phyloP scores from a whole-genome alignment of 345 rosid genomes.

The Eucalyptus decipiens region DNA sequence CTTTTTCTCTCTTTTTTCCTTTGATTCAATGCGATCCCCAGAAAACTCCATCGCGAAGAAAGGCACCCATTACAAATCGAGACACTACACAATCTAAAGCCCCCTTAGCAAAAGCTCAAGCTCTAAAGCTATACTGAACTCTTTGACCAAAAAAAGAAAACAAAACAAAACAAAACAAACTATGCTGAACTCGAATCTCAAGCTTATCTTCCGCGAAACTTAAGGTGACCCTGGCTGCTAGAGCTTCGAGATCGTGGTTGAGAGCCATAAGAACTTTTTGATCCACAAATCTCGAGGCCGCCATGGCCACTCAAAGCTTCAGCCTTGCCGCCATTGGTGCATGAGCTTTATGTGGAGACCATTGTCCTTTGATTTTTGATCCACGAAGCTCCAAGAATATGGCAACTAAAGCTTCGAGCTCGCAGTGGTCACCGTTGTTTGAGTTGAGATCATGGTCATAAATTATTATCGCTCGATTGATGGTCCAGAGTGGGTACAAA shows the following conservation, averaged over 20 bases:
- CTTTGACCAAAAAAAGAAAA: no score
- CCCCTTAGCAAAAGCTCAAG: not conserved
- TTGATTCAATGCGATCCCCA: rapidly evolving
- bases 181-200: no score
- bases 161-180: no score
- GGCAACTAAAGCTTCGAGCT: not conserved
- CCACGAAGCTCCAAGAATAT: not conserved
- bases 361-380: not conserved
- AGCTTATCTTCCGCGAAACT: not conserved
- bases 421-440: not conserved
- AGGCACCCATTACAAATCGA: not conserved
- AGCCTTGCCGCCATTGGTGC: not conserved
- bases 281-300: not conserved
- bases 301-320: not conserved
- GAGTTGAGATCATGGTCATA: not conserved
- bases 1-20: not conserved
- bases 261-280: not conserved
- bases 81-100: not conserved
- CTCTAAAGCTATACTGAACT: no score
- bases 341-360: not conserved
- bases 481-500: not conserved
- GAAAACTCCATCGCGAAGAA: not conserved
- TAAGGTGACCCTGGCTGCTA: not conserved
- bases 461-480: not conserved
- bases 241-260: not conserved